Evolutionary conservation across 225 moss, liverwort and hornwort species (phyloP), one percentile per base, ranked within the genome.

Genomic region (Asterella californica): DNA sequence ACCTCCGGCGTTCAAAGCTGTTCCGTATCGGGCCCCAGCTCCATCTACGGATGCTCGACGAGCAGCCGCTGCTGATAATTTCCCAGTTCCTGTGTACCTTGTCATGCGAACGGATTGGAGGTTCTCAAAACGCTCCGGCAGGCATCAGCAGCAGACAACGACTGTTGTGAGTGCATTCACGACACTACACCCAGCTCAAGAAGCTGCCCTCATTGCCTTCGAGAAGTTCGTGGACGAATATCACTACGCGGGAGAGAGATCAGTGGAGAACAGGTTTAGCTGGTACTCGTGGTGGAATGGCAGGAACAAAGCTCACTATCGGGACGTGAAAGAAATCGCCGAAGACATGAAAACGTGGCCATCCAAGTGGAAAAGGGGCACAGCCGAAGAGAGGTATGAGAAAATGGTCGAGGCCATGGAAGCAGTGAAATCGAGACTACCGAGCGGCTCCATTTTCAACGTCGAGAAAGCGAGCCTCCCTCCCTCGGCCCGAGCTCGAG

Each of bases 271-370:
- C 9, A 15, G 63, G 15, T 45, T 62, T 10, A 77, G 45, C 38
- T 77, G 77, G 77, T 57, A 77, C 63, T 77, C 77, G 25, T 63
- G 77, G 77, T 63, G 61, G 62, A 62, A 77, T 36, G 77, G 77
- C 3, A 45, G 27, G 27, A 57, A 57, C 62, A 57, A 57, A 25
- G 57, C 63, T n/a, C 74, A 47, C 29, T 62, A 42, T 29, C 37
- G 62, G n/a, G 77, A 77, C 15, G 77, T 62, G 9, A 77, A 63
- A 48, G 62, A 77, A 25, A 77, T 77, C 45, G 61, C 77, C 1
- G 77, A 62, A 18, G 64, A 38, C 62, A 77, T 77, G 77, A 77
- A 77, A 19, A 77, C 38, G 24, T 77, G 77, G 77, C 77, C 37
- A 6, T 27, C 49, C 38, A 46, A 25, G 12, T 78, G 78, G 78